A percentile compares a stretch with the other conserved stretches of the same genome.
Evolutionary conservation across 176 grass and related monocot species (phyloP).

Genomic region (Thalia dealbata): DNA sequence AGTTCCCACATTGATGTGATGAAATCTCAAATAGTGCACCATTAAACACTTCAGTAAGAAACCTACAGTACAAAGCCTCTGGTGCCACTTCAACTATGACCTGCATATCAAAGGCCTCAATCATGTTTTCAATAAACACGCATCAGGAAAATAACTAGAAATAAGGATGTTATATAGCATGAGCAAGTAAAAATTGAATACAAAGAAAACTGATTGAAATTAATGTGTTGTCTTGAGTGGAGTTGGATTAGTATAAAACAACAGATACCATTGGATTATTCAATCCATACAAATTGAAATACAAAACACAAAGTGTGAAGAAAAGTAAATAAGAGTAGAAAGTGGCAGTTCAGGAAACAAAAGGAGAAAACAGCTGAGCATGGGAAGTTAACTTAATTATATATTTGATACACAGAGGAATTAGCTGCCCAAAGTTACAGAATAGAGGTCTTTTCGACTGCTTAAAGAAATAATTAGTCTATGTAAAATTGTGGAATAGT

Average conservation of each 20-base stretch:
- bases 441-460: neutral
- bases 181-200: neutral
- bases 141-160: neutral
- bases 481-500: neutral
- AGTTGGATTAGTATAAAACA: neutral
- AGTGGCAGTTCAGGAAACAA: neutral
- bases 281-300: neutral
- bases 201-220: neutral
- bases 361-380: neutral
- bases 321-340: neutral
- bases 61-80: conserved; percentile 42
- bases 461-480: too few species aligned
- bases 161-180: neutral
- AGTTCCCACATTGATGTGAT: conserved; percentile 80
- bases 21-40: conserved; percentile 76
- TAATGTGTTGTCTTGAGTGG: neutral
- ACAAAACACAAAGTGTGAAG: neutral
- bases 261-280: neutral
- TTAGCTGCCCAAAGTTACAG: neutral
- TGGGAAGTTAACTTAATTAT: neutral
- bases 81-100: conserved; percentile 88
- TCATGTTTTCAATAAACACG: neutral
- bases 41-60: conserved; percentile 53
- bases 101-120: conserved; percentile 28
- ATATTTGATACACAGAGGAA: neutral